A percentile compares a stretch with the other conserved stretches of the same genome.
Evolutionary conservation across 768 basidiomycete species (phyloP).

Genomic region (Phaffia australis): DNA sequence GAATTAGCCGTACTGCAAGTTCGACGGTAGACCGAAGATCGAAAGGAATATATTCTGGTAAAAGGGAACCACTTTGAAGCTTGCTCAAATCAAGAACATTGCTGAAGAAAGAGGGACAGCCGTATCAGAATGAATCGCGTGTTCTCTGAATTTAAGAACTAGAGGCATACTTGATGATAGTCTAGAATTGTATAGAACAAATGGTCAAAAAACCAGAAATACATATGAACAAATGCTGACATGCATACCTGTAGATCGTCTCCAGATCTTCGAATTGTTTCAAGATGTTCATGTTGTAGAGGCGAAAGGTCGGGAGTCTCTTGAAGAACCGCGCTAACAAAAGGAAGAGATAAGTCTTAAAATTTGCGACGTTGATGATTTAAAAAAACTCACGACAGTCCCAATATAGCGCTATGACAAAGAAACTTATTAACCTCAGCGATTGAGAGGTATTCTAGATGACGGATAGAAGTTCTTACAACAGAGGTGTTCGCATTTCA

Average conservation of each 20-base stretch:
- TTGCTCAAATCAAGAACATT: conserved; percentile 13
- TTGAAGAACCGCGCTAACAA: background rate
- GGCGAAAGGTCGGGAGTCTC: background rate
- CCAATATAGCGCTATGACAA: background rate
- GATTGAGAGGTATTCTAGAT: background rate
- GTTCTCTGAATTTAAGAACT: too few relatives aligned
- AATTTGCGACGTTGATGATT: background rate
- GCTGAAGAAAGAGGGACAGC: too few relatives aligned
- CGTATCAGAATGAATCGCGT: too few relatives aligned
- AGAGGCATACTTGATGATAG: too few relatives aligned
- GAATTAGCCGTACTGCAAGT: background rate
- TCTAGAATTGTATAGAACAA: too few relatives aligned
- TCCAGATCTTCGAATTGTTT: conserved; percentile 15
- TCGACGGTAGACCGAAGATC: conserved; percentile 6
- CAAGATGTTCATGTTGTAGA: conserved; percentile 8
- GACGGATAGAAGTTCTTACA: background rate
- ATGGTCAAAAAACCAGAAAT: too few relatives aligned
- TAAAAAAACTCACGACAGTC: background rate
- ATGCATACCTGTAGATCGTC: conserved; percentile 18
- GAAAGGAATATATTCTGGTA: conserved; percentile 10
- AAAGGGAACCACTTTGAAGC: conserved; percentile 4
- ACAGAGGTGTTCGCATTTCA: conserved; percentile 2
- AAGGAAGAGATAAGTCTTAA: background rate
- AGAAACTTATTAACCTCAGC: background rate
- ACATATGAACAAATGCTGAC: background rate